phyloP scores from a whole-genome alignment of 2,329 filamentous ascomycete species.

The Colletotrichum falcatum region DNA sequence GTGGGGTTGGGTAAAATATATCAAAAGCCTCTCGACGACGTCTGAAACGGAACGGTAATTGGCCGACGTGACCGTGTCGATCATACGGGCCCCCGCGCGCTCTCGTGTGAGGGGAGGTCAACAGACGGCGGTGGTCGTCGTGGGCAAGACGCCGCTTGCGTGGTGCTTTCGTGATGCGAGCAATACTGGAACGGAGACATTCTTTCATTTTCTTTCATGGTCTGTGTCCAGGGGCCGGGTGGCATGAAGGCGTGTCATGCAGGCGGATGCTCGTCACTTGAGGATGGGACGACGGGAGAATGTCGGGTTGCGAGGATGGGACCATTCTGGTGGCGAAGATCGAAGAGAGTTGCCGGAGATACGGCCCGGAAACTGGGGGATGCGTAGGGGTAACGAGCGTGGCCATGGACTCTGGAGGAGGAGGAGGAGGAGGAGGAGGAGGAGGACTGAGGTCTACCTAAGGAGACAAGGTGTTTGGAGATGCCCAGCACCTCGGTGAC shows the following conservation, averaged over 20 bases:
- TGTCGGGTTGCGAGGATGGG: neutral
- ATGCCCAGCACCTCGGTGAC: neutral
- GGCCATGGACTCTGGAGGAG: neutral
- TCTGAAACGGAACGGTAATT: neutral
- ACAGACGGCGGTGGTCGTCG: neutral
- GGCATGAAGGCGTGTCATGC: neutral
- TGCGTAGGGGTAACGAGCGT: too few relatives aligned
- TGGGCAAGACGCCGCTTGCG: neutral
- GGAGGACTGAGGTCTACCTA: too few relatives aligned
- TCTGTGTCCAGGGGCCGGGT: too few relatives aligned
- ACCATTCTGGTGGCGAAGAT: neutral
- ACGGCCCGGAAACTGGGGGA: neutral
- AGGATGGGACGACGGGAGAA: neutral
- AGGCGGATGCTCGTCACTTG: neutral
- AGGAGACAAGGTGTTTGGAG: constrained; percentile 8
- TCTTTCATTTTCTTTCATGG: too few relatives aligned
- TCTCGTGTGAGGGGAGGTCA: neutral
- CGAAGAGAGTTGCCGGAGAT: neutral
- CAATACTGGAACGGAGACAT: neutral
- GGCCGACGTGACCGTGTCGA: constrained; percentile 4
- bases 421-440: neutral
- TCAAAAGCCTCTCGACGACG: too few relatives aligned
- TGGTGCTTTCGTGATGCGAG: neutral
- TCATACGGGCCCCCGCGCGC: constrained; percentile 29
- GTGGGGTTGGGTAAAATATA: neutral